phyloP scores from a whole-genome alignment of 345 rosid genomes.

The Rubroshorea leprosula region DNA sequence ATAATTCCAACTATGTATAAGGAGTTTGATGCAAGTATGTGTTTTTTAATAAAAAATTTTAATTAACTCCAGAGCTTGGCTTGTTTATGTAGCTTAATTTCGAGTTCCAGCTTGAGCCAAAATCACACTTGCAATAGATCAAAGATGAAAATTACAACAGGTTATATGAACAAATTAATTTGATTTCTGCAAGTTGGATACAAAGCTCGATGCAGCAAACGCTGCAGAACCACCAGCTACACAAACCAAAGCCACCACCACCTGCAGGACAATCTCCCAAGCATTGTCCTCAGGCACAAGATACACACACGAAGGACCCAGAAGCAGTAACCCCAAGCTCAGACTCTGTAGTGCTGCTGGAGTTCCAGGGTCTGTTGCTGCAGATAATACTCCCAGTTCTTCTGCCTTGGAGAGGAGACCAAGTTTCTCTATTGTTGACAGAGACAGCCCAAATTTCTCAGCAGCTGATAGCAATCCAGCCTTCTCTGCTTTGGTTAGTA shows the following conservation, averaged over 20 bases:
- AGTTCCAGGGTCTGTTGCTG: conserved; percentile 76
- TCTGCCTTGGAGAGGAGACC: conserved; percentile 92
- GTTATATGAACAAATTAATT: conserved; percentile 17
- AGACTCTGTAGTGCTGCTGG: conserved; percentile 53
- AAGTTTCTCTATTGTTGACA: conserved; percentile 81
- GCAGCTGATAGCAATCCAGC: conserved; percentile 88
- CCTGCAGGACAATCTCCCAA: conserved; percentile 65
- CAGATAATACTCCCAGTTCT: conserved; percentile 80
- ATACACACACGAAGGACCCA: conserved; percentile 75
- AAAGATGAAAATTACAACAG: not conserved
- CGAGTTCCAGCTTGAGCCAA: too few species aligned
- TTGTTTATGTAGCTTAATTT: not conserved
- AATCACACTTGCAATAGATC: not conserved
- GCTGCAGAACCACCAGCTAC: conserved; percentile 85
- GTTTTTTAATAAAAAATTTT: conserved; percentile 12
- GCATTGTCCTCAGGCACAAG: conserved; percentile 78
- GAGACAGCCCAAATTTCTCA: conserved; percentile 78
- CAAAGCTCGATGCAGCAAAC: conserved; percentile 75
- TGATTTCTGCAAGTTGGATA: conserved; percentile 74
- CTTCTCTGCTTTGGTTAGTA: conserved; percentile 81
- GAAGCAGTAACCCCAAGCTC: conserved; percentile 62
- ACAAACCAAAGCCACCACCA: conserved; percentile 42
- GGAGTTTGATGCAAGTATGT: conserved; percentile 18
- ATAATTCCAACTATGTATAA: conserved; percentile 15
- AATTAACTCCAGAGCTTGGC: not conserved